Evolutionary conservation across 2,329 filamentous ascomycete genomes (phyloP).

Genomic region (Orbilia oligospora): DNA sequence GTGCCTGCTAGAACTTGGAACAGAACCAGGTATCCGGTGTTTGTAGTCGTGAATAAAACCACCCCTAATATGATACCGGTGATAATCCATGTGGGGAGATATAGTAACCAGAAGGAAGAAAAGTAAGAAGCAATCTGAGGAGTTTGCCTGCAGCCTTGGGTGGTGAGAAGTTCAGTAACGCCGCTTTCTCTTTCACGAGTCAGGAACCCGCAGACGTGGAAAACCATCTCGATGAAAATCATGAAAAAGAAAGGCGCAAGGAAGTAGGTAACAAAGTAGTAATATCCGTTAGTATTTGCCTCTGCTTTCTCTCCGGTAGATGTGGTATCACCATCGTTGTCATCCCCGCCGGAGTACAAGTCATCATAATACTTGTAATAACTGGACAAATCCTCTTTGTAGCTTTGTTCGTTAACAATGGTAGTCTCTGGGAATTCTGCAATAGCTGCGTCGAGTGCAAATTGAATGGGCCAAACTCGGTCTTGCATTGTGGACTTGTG

Average conservation of each 20-base stretch:
- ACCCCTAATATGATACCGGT: conserved; percentile 76
- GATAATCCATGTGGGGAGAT: conserved; percentile 85
- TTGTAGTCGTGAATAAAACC: conserved; percentile 71
- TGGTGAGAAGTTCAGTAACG: conserved; percentile 89
- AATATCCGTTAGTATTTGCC: conserved; percentile 47
- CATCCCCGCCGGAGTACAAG: not conserved
- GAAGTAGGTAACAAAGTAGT: conserved; percentile 39
- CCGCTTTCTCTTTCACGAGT: conserved; percentile 87
- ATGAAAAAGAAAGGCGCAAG: conserved; percentile 80
- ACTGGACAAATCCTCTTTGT: conserved; percentile 74
- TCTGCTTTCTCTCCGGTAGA: conserved; percentile 30
- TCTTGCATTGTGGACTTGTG: conserved; percentile 80
- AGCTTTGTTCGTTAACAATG: conserved; percentile 81
- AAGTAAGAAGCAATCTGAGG: conserved; percentile 84
- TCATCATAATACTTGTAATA: conserved; percentile 69
- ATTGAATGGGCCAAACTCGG: conserved; percentile 71
- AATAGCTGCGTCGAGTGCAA: conserved; percentile 55
- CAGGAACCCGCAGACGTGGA: conserved; percentile 88
- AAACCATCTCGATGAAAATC: conserved; percentile 83
- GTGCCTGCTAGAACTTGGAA: conserved; percentile 84
- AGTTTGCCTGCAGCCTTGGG: conserved; percentile 86
- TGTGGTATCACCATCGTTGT: not conserved
- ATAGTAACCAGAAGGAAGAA: conserved; percentile 82
- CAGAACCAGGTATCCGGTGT: conserved; percentile 68
- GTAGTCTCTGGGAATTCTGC: conserved; percentile 72